Percentiles rank a stretch among this genome's conserved stretches.
These are phyloP conservation scores for Colletotrichum aenigma DNA, from an alignment of 2,329 filamentous ascomycete species.

Conservation along the genomic window DNA sequence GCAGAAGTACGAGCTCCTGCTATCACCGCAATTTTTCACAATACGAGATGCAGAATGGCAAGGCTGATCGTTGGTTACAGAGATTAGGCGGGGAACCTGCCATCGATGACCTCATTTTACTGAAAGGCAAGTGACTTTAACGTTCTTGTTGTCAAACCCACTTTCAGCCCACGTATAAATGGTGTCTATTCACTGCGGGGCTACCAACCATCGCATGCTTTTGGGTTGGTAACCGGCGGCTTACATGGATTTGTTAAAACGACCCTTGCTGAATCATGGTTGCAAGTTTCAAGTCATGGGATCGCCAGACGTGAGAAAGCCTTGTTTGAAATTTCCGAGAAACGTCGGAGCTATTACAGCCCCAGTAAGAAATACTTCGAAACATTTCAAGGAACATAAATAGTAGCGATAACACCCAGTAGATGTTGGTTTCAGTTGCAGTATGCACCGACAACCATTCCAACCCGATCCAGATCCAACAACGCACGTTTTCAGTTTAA, in stretches of 20 bases:
- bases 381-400: not conserved
- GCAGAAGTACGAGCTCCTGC: too few relatives aligned
- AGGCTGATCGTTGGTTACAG: fast-evolving
- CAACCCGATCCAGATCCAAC: not conserved
- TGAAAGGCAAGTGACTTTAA: not conserved
- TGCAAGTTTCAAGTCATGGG: not conserved
- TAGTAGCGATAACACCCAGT: not conserved
- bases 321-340: not conserved
- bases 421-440: not conserved
- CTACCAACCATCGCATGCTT: not conserved
- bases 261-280: not conserved
- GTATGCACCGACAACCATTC: fast-evolving
- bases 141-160: not conserved
- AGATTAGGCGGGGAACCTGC: not conserved
- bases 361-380: not conserved
- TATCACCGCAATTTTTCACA: fast-evolving
- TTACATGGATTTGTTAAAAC: not conserved
- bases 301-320: not conserved
- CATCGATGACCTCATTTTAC: not conserved
- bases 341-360: fast-evolving
- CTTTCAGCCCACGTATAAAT: not conserved
- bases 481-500: too few relatives aligned
- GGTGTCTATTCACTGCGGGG: not conserved
- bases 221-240: not conserved
- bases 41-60: fast-evolving